phyloP scores from a whole-genome alignment of 441 rosid genomes.

The Mallotus japonicus region DNA sequence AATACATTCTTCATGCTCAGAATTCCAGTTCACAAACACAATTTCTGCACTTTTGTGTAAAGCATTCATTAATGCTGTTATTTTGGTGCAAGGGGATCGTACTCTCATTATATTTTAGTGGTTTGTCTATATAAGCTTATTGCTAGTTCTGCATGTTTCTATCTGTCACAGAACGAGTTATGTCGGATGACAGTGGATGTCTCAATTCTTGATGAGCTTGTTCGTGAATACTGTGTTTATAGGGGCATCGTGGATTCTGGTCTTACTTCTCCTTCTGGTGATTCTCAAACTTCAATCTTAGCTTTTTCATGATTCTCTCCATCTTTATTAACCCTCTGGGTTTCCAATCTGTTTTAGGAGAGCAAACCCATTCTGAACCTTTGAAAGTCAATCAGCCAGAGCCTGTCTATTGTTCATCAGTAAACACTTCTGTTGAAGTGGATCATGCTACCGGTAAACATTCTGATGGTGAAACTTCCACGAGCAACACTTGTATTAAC shows the following conservation, averaged over 20 bases:
- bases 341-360: conserved; percentile 31
- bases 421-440: conserved; percentile 48
- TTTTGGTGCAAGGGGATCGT: no score
- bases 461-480: conserved; percentile 55
- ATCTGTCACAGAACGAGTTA: conserved; percentile 76
- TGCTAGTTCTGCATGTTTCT: conserved; percentile 4
- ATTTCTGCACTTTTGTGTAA: no score
- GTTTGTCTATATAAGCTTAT: conserved; percentile 12
- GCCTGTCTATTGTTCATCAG: conserved; percentile 44
- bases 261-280: conserved; percentile 40
- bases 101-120: not conserved
- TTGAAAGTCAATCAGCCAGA: conserved; percentile 43
- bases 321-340: conserved; percentile 18
- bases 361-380: conserved; percentile 35
- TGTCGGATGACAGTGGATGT: conserved; percentile 80
- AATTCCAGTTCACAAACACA: not conserved
- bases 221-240: conserved; percentile 83
- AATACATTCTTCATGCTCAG: not conserved
- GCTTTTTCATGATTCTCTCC: conserved; percentile 13
- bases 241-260: conserved; percentile 83
- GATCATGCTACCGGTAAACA: conserved; percentile 43
- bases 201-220: conserved; percentile 74
- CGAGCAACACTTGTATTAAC: conserved; percentile 37
- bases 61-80: no score
- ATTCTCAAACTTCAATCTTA: conserved; percentile 20